Percentiles rank a stretch among this genome's conserved stretches.
Evolutionary conservation across 1,139 yeast species (phyloP).

Genomic region (Pichia sp.): DNA sequence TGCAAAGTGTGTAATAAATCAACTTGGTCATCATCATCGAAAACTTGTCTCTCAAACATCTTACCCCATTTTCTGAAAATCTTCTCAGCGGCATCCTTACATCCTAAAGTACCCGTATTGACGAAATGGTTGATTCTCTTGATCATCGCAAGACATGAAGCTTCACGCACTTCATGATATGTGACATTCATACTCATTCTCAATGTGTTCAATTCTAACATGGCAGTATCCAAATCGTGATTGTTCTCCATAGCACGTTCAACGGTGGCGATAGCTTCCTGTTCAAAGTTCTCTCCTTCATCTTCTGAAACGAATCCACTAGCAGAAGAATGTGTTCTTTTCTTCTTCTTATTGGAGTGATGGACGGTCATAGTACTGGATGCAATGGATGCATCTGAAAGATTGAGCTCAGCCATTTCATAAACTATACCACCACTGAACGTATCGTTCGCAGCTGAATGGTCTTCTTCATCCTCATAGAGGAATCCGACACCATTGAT

Average conservation of each 20-base stretch:
- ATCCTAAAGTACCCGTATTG: conserved; percentile 65
- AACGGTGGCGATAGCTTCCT: conserved; percentile 91
- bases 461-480: conserved; percentile 32
- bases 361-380: conserved; percentile 37
- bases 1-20: conserved; percentile 64
- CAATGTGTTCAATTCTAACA: conserved; percentile 84
- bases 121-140: conserved; percentile 64
- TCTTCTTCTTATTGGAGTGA: conserved; percentile 33
- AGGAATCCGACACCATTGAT: conserved; percentile 28
- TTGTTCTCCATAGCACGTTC: conserved; percentile 86
- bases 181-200: conserved; percentile 97
- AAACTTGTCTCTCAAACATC: conserved; percentile 75
- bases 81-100: conserved; percentile 68
- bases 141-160: conserved; percentile 69
- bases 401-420: conserved; percentile 53
- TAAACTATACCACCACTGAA: conserved; percentile 41
- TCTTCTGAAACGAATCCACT: conserved; percentile 29
- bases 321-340: conserved; percentile 37
- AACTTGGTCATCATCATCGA: conserved; percentile 68
- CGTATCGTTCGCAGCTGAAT: conserved; percentile 18
- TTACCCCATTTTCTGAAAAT: conserved; percentile 76
- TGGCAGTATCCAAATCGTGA: conserved; percentile 89
- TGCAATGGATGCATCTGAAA: conserved; percentile 77
- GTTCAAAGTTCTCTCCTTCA: conserved; percentile 77
- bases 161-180: conserved; percentile 84